Evolutionary conservation across 1,284 basidiomycete genomes (phyloP).

Genomic region (Grifola frondosa): DNA sequence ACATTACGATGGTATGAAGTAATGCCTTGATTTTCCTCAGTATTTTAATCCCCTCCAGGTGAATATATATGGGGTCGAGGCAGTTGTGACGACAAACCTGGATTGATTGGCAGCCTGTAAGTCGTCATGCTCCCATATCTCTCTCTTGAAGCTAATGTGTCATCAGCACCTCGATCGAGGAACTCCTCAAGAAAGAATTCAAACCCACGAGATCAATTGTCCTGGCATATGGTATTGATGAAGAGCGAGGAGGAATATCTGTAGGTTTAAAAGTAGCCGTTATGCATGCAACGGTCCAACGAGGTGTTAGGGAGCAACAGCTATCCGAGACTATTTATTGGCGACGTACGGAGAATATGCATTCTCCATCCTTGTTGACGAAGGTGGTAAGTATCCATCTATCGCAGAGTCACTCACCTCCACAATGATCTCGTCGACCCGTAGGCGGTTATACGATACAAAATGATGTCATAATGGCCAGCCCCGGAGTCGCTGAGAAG

Average conservation of each 20-base stretch:
- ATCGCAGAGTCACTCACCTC: background rate
- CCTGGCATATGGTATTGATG: slow-evolving; percentile 69
- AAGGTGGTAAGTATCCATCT: slow-evolving; percentile 44
- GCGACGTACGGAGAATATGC: slow-evolving; percentile 51
- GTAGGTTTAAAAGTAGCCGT: slow-evolving; percentile 29
- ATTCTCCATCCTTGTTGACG: slow-evolving; percentile 56
- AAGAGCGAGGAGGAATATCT: slow-evolving; percentile 57
- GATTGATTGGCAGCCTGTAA: slow-evolving; percentile 56
- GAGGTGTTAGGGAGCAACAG: slow-evolving; percentile 45
- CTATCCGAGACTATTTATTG: slow-evolving; percentile 48
- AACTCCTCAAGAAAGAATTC: slow-evolving; percentile 52
- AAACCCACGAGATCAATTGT: slow-evolving; percentile 54
- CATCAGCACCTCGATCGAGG: slow-evolving; percentile 50
- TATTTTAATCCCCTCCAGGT: background rate
- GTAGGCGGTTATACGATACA: slow-evolving; percentile 34
- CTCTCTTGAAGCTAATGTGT: background rate
- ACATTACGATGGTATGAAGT: slow-evolving; percentile 31
- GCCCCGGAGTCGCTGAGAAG: slow-evolving; percentile 63
- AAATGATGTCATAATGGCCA: slow-evolving; percentile 41
- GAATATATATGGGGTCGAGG: slow-evolving; percentile 61
- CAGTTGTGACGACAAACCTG: slow-evolving; percentile 61
- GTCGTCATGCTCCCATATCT: slow-evolving; percentile 13
- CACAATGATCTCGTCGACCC: too few relatives aligned
- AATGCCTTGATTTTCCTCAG: background rate
- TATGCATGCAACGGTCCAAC: background rate